phyloP scores from a whole-genome alignment of 1,284 basidiomycete species.

The Apiotrichum brassicae region DNA sequence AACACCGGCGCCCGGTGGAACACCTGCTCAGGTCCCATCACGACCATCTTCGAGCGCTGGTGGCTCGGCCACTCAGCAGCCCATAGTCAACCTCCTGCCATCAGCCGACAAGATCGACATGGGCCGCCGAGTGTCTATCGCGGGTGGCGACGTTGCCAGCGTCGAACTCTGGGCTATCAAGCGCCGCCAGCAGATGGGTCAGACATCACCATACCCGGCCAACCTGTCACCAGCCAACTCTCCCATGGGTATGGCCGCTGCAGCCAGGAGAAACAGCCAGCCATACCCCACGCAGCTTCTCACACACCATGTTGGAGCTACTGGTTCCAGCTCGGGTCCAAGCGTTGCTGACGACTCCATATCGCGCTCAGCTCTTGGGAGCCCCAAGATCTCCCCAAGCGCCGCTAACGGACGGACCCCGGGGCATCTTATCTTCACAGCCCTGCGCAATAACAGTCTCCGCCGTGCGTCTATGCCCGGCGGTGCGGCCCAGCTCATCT shows the following conservation, averaged over 20 bases:
- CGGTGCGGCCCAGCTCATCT: constrained; percentile 31
- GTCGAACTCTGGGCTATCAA: constrained; percentile 28
- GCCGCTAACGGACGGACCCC: constrained; percentile 27
- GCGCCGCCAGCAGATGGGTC: constrained; percentile 10
- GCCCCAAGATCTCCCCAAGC: constrained; percentile 31
- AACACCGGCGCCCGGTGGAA: not conserved
- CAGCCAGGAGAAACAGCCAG: constrained; percentile 32
- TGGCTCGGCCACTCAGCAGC: not conserved
- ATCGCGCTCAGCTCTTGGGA: constrained; percentile 9
- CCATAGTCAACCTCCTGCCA: constrained; percentile 7
- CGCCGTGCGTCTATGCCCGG: constrained; percentile 38
- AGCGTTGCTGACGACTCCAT: constrained; percentile 2
- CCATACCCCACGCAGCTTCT: constrained; percentile 35
- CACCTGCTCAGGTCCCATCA: not conserved
- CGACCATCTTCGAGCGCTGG: not conserved
- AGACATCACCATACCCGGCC: not conserved
- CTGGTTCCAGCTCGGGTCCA: too few relatives aligned
- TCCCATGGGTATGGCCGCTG: constrained; percentile 31
- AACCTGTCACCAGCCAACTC: constrained; percentile 14
- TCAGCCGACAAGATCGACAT: constrained; percentile 19
- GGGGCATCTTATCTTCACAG: constrained; percentile 31
- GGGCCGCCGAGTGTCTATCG: constrained; percentile 29
- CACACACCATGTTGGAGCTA: not conserved
- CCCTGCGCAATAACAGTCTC: constrained; percentile 38
- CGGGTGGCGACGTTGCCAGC: constrained; percentile 33